A percentile compares a stretch with the other conserved stretches of the same genome.
Evolutionary conservation across 2,329 filamentous ascomycete genomes (phyloP).

Genomic region (Coleophoma eucalyptorum): DNA sequence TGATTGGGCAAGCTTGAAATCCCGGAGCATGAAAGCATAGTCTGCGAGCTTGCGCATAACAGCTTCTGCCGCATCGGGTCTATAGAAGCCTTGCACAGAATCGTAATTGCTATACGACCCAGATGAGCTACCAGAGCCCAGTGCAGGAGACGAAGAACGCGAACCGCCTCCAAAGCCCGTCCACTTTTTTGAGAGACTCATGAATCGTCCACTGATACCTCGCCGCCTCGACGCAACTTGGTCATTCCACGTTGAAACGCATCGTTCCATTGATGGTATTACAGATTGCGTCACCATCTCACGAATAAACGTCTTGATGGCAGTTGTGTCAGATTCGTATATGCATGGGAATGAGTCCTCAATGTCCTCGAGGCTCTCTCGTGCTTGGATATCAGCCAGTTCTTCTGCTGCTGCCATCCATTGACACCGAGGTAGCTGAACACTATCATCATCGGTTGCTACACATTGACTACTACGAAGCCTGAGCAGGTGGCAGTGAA

Average conservation of each 20-base stretch:
- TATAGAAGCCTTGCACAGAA: conserved; percentile 72
- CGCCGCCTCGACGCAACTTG: conserved; percentile 88
- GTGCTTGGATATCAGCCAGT: conserved; percentile 65
- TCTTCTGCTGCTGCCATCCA: conserved; percentile 91
- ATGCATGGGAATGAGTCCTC: conserved; percentile 74
- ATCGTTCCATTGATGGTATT: conserved; percentile 92
- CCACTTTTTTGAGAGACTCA: conserved; percentile 90
- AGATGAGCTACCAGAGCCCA: conserved; percentile 49
- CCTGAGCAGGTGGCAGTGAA: conserved; percentile 90
- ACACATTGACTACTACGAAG: conserved; percentile 81
- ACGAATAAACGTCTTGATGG: conserved; percentile 82
- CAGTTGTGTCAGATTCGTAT: conserved; percentile 87
- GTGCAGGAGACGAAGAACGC: conserved; percentile 16
- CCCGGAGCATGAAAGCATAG: conserved; percentile 93
- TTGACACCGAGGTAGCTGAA: conserved; percentile 74
- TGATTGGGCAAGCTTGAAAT: conserved; percentile 88
- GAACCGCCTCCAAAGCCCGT: conserved; percentile 68
- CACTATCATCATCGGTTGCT: conserved; percentile 87
- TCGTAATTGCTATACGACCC: conserved; percentile 70
- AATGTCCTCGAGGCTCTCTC: conserved; percentile 66
- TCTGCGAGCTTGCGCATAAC: conserved; percentile 91
- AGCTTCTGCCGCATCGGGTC: conserved; percentile 79
- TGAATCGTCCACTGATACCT: conserved; percentile 88
- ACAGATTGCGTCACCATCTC: conserved; percentile 96
- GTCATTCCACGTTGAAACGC: conserved; percentile 91